Percentiles rank a stretch among this genome's conserved stretches.
Conservation (phyloP, 306 rosid species). For the Inga laurina region DNA sequence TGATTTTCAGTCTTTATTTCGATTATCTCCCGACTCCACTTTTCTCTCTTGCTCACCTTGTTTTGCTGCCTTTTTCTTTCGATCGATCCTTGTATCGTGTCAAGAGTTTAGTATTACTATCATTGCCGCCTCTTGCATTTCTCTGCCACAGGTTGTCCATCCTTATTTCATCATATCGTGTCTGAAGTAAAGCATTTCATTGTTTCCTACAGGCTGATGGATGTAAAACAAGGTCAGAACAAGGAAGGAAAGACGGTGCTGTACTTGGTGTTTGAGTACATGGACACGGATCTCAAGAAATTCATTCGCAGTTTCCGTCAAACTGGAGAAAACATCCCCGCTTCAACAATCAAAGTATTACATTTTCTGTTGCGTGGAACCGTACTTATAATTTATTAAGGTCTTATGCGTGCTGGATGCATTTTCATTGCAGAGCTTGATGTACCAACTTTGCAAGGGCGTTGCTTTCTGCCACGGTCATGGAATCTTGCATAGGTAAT, state of each 20-base stretch:
- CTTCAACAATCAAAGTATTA: slow-evolving; percentile 40
- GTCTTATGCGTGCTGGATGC: not conserved
- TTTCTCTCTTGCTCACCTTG: not conserved
- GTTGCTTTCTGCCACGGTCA: slow-evolving; percentile 98
- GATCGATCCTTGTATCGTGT: not conserved
- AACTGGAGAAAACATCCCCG: slow-evolving; percentile 57
- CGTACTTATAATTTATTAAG: not conserved
- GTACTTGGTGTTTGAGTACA: slow-evolving; percentile 87
- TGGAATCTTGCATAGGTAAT: slow-evolving; percentile 84
- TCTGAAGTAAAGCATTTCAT: not conserved
- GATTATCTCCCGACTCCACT: not conserved
- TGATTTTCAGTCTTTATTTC: not conserved
- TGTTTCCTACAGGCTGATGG: slow-evolving; percentile 56
- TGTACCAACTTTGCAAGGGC: slow-evolving; percentile 96
- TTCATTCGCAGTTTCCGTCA: slow-evolving; percentile 71
- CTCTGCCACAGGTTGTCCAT: not conserved
- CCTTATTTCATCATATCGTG: not conserved
- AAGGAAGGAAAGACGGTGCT: slow-evolving; percentile 93
- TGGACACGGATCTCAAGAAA: slow-evolving; percentile 92
- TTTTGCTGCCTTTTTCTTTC: not conserved
- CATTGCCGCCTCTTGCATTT: not conserved
- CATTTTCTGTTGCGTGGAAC: not conserved
- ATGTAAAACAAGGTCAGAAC: slow-evolving; percentile 89
- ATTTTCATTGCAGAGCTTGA: slow-evolving; percentile 55
- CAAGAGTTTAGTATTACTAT: not conserved